Evolutionary conservation across 148 eudicot species (phyloP).

Genomic region (Pharnaceum exiguum): DNA sequence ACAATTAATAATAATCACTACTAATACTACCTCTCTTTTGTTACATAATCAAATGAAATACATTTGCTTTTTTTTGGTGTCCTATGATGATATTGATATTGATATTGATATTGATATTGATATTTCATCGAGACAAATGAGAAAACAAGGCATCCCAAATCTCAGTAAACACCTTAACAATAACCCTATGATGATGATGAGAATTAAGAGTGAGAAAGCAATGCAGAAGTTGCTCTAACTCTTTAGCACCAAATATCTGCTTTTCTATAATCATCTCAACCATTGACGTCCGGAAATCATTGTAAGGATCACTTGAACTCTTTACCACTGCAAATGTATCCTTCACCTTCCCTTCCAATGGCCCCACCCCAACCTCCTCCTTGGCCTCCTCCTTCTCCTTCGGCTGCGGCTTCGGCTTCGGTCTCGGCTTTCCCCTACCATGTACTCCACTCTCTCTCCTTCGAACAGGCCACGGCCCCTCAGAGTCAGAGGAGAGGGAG

Average conservation of each 20-base stretch:
- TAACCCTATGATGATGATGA: conserved; percentile 51
- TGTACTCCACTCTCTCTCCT: no score
- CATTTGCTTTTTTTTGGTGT: no score
- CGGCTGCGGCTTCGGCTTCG: conserved; percentile 6
- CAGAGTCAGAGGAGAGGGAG: conserved; percentile 44
- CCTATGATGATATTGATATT: no score
- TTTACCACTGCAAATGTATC: conserved; percentile 64
- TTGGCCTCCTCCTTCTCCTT: conserved; percentile 11
- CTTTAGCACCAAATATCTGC: conserved; percentile 48
- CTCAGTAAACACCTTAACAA: conserved; percentile 58
- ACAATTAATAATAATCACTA: no score
- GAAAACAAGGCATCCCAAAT: conserved; percentile 71
- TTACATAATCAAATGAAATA: no score
- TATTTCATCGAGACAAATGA: conserved; percentile 20
- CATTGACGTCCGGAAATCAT: conserved; percentile 72
- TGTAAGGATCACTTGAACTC: conserved; percentile 68
- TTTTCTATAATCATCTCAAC: conserved; percentile 75
- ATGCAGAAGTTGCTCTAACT: conserved; percentile 40
- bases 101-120: no score
- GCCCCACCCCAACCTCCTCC: conserved; percentile 14
- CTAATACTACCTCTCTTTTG: no score
- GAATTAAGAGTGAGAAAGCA: conserved; percentile 67
- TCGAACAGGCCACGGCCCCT: no score
- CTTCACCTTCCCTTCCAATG: conserved; percentile 38
- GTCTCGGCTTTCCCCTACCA: no score